Evolutionary conservation across 176 grass and related monocot genomes (phyloP), one percentile per base, ranked within the genome.

Genomic region (Olyra latifolia): DNA sequence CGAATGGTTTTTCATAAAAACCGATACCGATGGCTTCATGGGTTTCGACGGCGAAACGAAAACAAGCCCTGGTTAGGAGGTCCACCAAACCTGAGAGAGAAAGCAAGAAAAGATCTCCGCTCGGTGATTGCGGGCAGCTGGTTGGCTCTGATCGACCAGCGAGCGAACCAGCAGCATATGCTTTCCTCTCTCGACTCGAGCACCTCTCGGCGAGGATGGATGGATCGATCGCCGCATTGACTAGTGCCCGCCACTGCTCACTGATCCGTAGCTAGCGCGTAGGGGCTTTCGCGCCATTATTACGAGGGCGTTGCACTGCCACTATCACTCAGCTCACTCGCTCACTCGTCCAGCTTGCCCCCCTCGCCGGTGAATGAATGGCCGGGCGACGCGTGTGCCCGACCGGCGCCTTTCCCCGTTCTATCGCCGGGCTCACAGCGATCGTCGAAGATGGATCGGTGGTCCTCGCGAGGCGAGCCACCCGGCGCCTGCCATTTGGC

Each of bases 281-380:
- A 19, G 28, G 41, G 28, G 41, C 49, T 80, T 80, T 56, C 13
- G 62, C 23, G 47, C 8, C 29, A 73, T 82, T 73, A 64, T 74
- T 24, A 3, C n/a, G 44, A 40, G 15, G 32, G 2, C 15, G 43
- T 8, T 25, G 30, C 9, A 11, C 14, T 42, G 69, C 80, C 80
- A 74, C 69, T 28, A 16, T 82, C 69, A 15, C 30, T 27, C 32
- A 35, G 32, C 32, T 35, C 32, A 2, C 32, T 35, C 32, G 1
- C 32, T 35, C 6, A n/a, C 22, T 72, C 55, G 11, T 23, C 27
- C 43, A 30, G 65, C 8, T 8, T 48, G 49, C 16, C 29, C 55
- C 52, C 10, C 29, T 50, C n/a, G 4, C 57, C n/a, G 15, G 57
- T 42, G 69, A 73, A 73, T 42, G 69, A 73, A 73, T 19, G 69